Conservation (phyloP, 1,284 basidiomycete genomes). For the Omphalotus olearius region DNA sequence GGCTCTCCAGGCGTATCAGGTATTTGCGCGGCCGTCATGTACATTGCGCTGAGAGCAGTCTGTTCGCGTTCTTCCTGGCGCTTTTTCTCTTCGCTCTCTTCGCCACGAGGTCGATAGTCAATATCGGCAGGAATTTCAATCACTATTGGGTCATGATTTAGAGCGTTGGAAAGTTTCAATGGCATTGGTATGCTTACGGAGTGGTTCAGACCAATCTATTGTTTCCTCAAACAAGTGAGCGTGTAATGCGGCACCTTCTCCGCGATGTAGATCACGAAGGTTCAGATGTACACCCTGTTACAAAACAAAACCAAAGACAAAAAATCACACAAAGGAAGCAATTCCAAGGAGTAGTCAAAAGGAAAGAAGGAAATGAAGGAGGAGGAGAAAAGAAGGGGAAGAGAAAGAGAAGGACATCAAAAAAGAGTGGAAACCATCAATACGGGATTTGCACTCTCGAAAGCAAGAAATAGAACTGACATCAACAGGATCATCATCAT, state of each 20-base stretch:
- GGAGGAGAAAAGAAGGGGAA: constrained; percentile 29
- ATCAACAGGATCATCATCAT: constrained; percentile 79
- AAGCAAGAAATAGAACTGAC: constrained; percentile 52
- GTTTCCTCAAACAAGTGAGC: constrained; percentile 77
- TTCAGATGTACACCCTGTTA: constrained; percentile 62
- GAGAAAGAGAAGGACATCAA: too few relatives aligned
- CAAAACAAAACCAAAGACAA: background rate
- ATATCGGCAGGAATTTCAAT: constrained; percentile 59
- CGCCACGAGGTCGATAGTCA: constrained; percentile 51
- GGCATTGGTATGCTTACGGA: constrained; percentile 43
- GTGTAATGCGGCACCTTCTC: constrained; percentile 78
- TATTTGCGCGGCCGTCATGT: constrained; percentile 63
- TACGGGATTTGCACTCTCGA: constrained; percentile 37
- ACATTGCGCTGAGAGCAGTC: constrained; percentile 69
- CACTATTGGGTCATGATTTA: constrained; percentile 30
- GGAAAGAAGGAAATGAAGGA: constrained; percentile 49
- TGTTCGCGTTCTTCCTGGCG: constrained; percentile 73
- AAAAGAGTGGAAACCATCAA: constrained; percentile 43
- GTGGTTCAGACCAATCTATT: constrained; percentile 76
- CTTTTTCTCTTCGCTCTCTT: constrained; percentile 58
- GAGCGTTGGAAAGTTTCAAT: background rate
- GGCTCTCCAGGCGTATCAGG: constrained; percentile 76
- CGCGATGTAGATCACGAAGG: constrained; percentile 78
- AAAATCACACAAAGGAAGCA: background rate
- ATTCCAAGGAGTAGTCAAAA: constrained; percentile 26